A percentile compares a stretch with the other conserved stretches of the same genome.
phyloP scores from a whole-genome alignment of 805 yeast genomes.

The Tetrapisispora phaffii region DNA sequence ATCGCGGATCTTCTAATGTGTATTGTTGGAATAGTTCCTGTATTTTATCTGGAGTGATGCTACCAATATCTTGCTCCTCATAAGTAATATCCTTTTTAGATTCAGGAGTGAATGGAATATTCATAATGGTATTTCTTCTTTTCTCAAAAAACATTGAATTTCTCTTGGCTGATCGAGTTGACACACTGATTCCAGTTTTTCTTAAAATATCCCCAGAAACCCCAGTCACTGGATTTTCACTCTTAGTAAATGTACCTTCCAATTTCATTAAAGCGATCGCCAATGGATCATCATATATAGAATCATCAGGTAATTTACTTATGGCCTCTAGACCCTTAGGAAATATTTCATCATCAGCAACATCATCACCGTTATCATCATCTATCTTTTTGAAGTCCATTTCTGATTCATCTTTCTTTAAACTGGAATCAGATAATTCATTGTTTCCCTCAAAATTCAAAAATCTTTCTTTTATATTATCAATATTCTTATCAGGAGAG shows the following conservation, averaged over 20 bases:
- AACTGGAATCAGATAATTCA: neutral
- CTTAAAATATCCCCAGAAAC: conserved; percentile 6
- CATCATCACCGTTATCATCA: neutral
- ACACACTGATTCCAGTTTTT: neutral
- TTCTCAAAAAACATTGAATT: conserved; percentile 30
- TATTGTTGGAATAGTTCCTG: conserved; percentile 20
- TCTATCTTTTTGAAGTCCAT: conserved; percentile 3
- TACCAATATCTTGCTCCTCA: conserved; percentile 1
- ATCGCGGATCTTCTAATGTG: conserved; percentile 19
- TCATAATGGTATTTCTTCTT: conserved; percentile 32
- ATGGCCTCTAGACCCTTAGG: conserved; percentile 34
- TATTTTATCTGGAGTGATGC: conserved; percentile 12
- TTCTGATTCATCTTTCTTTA: neutral
- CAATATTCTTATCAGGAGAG: conserved; percentile 28
- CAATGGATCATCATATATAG: conserved; percentile 57
- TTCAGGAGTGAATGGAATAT: conserved; percentile 29
- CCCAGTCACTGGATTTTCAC: conserved; percentile 7
- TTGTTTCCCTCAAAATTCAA: conserved; percentile 9
- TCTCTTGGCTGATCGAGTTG: conserved; percentile 12
- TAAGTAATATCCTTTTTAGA: conserved; percentile 5
- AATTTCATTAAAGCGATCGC: conserved; percentile 64
- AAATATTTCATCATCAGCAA: conserved; percentile 1
- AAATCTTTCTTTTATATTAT: conserved; percentile 24
- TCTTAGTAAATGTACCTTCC: conserved; percentile 47
- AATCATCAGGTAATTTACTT: conserved; percentile 79